Conservation (phyloP, 768 basidiomycete genomes). For the Leccinum olivaceopallidum region DNA sequence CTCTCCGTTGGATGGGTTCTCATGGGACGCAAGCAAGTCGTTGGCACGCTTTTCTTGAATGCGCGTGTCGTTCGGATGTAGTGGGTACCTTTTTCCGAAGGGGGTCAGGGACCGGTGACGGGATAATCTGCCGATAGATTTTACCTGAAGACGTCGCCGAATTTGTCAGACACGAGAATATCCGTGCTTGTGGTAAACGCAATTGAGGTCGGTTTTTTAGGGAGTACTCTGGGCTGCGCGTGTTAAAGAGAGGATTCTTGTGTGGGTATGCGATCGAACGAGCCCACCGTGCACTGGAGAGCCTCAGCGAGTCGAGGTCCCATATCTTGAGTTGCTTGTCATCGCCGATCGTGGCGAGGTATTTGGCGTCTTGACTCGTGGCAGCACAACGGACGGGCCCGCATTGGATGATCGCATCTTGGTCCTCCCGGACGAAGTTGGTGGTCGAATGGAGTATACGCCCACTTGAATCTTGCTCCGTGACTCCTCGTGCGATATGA, state of each 20-base stretch:
- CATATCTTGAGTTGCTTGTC: slow-evolving; percentile 84
- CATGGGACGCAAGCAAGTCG: slow-evolving; percentile 53
- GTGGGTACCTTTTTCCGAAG: slow-evolving; percentile 52
- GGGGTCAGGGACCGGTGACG: background rate
- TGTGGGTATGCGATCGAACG: background rate
- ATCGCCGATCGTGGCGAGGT: slow-evolving; percentile 68
- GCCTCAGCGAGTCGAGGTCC: slow-evolving; percentile 54
- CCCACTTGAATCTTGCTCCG: slow-evolving; percentile 47
- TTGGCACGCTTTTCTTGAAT: slow-evolving; percentile 30
- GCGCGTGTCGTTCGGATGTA: slow-evolving; percentile 35
- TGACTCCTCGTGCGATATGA: slow-evolving; percentile 8
- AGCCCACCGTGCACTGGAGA: slow-evolving; percentile 63
- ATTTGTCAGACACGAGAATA: slow-evolving; percentile 89
- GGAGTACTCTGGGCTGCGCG: slow-evolving; percentile 57
- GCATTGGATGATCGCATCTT: slow-evolving; percentile 40
- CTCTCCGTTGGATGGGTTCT: slow-evolving; percentile 66
- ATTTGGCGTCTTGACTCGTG: slow-evolving; percentile 42
- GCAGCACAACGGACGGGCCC: slow-evolving; percentile 64
- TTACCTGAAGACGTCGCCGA: slow-evolving; percentile 90
- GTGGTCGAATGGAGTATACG: slow-evolving; percentile 47
- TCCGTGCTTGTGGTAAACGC: slow-evolving; percentile 60
- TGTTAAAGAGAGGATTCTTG: slow-evolving; percentile 1
- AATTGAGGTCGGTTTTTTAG: slow-evolving; percentile 79
- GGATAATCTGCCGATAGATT: slow-evolving; percentile 8
- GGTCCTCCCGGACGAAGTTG: slow-evolving; percentile 31